Conservation (phyloP, 176 grass and related monocot genomes). For the Juncus inflexus region DNA sequence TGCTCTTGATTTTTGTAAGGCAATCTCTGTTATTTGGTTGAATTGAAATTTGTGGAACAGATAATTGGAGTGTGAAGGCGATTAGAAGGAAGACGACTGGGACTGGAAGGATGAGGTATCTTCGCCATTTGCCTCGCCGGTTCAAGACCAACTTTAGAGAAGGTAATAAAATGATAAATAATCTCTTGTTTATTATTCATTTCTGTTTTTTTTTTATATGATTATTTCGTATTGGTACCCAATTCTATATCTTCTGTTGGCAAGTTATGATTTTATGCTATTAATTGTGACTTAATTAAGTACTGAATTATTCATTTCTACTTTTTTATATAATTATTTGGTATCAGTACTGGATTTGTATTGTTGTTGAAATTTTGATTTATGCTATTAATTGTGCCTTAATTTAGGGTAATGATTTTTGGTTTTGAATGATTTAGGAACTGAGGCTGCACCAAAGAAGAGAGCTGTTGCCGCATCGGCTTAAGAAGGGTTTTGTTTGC, state of each 20-base stretch:
- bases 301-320: not conserved
- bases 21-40: not conserved
- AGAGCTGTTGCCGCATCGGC: constrained; percentile 42
- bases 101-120: constrained; percentile 82
- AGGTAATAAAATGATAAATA: constrained; percentile 33
- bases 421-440: constrained; percentile 27
- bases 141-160: constrained; percentile 95
- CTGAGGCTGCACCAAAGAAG: constrained; percentile 60
- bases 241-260: not conserved
- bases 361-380: not conserved
- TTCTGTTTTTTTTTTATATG: not conserved
- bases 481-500: constrained; percentile 26
- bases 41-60: constrained; percentile 23
- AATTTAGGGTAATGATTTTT: not conserved
- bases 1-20: not conserved
- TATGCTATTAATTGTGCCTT: too few relatives aligned
- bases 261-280: not conserved
- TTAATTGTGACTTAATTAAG: not conserved
- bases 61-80: constrained; percentile 92
- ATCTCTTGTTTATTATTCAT: not conserved
- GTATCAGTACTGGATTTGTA: not conserved
- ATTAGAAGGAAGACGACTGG: constrained; percentile 86
- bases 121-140: constrained; percentile 60
- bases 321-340: not conserved
- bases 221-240: not conserved